Conservation (phyloP, 1,139 yeast genomes). For the Protomyces pachydermus region DNA sequence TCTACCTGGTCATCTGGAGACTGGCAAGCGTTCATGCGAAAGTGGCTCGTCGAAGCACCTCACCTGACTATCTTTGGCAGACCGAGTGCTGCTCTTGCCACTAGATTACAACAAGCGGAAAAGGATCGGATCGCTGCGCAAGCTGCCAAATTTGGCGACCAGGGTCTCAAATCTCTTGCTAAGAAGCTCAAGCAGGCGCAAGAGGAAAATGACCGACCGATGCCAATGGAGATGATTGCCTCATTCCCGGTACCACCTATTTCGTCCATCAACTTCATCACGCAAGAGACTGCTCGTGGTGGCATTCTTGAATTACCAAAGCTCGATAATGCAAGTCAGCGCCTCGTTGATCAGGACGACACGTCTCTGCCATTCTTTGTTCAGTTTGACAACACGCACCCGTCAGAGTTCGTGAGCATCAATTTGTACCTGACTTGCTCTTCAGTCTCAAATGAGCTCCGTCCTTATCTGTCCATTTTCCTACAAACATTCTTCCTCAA, state of each 20-base stretch:
- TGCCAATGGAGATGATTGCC: constrained; percentile 63
- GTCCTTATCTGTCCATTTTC: constrained; percentile 61
- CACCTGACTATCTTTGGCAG: constrained; percentile 67
- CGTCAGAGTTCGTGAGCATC: constrained; percentile 72
- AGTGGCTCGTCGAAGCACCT: constrained; percentile 58
- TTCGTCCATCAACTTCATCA: constrained; percentile 63
- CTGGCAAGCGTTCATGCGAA: constrained; percentile 59
- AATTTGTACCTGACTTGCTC: constrained; percentile 61
- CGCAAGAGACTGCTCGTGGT: constrained; percentile 58
- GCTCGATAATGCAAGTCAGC: constrained; percentile 38
- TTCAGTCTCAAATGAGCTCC: constrained; percentile 51
- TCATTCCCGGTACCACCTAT: constrained; percentile 71
- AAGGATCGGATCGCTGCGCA: constrained; percentile 50
- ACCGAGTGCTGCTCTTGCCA: constrained; percentile 67
- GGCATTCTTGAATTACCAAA: constrained; percentile 39
- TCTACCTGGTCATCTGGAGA: constrained; percentile 57
- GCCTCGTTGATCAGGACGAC: constrained; percentile 36
- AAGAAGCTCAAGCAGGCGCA: constrained; percentile 58
- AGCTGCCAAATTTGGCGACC: constrained; percentile 51
- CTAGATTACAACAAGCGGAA: constrained; percentile 49
- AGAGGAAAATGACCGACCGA: constrained; percentile 60
- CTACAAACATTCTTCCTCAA: constrained; percentile 63
- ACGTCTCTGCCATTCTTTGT: constrained; percentile 59
- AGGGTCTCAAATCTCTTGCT: constrained; percentile 55
- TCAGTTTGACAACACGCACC: constrained; percentile 69